phyloP scores from a whole-genome alignment of 2,329 filamentous ascomycete species.

The Fusarium sp. region DNA sequence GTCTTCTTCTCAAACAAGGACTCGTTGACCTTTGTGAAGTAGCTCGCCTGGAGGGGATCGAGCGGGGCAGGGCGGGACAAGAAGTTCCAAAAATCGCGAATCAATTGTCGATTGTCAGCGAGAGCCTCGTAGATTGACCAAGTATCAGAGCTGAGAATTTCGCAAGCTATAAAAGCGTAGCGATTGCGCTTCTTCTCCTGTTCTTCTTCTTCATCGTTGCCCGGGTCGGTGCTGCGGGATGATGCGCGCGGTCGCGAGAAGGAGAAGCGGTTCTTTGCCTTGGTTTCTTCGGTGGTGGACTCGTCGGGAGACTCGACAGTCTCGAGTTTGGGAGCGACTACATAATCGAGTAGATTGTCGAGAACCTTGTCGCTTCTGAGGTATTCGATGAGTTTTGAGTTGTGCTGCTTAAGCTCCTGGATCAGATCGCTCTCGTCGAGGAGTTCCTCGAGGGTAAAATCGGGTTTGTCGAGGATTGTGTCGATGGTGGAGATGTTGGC shows the following conservation, averaged over 20 bases:
- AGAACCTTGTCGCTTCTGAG: conserved; percentile 88
- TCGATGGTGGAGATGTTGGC: conserved; percentile 97
- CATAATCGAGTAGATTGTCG: conserved; percentile 88
- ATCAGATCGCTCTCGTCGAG: conserved; percentile 96
- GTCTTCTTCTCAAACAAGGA: conserved; percentile 98
- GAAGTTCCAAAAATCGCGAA: conserved; percentile 92
- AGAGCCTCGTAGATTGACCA: conserved; percentile 97
- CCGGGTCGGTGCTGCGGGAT: conserved; percentile 61
- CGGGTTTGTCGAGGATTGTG: conserved; percentile 94
- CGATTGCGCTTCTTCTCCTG: conserved; percentile 91
- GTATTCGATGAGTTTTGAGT: conserved; percentile 96
- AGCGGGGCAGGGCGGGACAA: conserved; percentile 84
- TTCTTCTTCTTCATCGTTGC: conserved; percentile 73
- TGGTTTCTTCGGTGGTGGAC: conserved; percentile 63
- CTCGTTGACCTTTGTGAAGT: conserved; percentile 99
- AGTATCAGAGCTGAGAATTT: conserved; percentile 93
- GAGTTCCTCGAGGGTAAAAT: conserved; percentile 94
- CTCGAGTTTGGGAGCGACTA: conserved; percentile 80
- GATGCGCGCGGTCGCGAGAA: conserved; percentile 65
- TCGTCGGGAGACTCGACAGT: conserved; percentile 63
- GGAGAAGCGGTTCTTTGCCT: conserved; percentile 56
- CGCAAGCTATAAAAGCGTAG: conserved; percentile 92
- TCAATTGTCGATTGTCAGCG: conserved; percentile 81
- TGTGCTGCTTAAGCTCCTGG: conserved; percentile 97
- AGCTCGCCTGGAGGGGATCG: conserved; percentile 93